Conservation (phyloP, 331 rosid genomes). For the Pyrus hybrid region DNA sequence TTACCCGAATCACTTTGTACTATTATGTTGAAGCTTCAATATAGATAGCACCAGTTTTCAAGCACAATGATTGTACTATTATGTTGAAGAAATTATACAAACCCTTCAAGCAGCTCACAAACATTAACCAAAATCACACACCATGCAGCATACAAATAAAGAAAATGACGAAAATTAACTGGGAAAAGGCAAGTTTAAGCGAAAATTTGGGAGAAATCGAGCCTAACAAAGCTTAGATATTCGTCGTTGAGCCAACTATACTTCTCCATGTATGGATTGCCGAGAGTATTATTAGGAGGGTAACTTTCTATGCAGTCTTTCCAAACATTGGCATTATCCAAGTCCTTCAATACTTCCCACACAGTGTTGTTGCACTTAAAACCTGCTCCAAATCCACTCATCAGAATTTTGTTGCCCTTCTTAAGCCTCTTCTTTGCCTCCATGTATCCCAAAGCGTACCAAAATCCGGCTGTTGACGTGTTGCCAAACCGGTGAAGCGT, state of each 20-base stretch:
- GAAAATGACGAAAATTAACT: neutral
- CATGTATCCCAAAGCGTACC: slow-evolving; percentile 32
- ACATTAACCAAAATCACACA: neutral
- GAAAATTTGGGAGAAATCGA: neutral
- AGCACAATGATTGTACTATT: neutral
- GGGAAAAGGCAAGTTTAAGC: neutral
- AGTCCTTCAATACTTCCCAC: slow-evolving; percentile 25
- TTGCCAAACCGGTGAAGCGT: slow-evolving; percentile 22
- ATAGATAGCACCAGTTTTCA: neutral
- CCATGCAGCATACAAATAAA: neutral
- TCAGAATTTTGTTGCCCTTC: slow-evolving; percentile 11
- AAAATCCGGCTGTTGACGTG: slow-evolving; percentile 21
- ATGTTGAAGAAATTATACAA: neutral
- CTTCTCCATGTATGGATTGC: slow-evolving; percentile 14
- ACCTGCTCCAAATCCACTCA: slow-evolving; percentile 36
- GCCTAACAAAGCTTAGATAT: slow-evolving; percentile 5
- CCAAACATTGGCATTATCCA: slow-evolving; percentile 22
- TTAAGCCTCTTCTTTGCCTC: slow-evolving; percentile 31
- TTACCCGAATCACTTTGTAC: neutral
- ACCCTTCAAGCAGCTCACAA: neutral
- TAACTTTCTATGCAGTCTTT: slow-evolving; percentile 17
- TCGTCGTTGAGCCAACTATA: slow-evolving; percentile 14
- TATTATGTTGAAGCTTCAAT: neutral
- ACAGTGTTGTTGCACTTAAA: slow-evolving; percentile 23
- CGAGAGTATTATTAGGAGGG: neutral